Evolutionary conservation across 2,329 filamentous ascomycete species (phyloP), one percentile per base, ranked within the genome.

Genomic region (Cladosporium phlei): DNA sequence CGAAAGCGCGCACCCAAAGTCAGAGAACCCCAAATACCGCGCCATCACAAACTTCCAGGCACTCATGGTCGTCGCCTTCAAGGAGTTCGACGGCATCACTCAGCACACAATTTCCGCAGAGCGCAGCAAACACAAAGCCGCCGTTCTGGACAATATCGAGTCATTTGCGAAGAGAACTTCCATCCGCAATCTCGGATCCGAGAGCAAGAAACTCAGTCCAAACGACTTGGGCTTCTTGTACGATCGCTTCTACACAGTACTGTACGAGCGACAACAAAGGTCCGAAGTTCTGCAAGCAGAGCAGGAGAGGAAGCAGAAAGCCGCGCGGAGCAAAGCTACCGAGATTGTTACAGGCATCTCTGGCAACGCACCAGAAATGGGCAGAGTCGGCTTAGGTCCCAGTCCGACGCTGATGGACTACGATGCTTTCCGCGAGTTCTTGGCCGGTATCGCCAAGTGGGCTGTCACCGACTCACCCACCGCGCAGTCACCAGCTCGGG

Each of bases 41-140:
- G 88, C 90, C 0, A 93, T 98, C 45, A 98, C 94, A 5, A 81
- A 88, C 37, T 98, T 98, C 64, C 93, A 98, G 61, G 93, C 97
- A 66, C 79, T 98, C 48, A 97, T 98, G 90, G 93, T 98, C 3
- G 93, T 97, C 16, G 93, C 93, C 1, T 98, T 98, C 71, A 97
- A 96, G 58, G 93, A 98, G 62, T 98, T 98, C 62, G 86, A 91
- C 0, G 88, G 84, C 30, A 95, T 98, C 56, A 98, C 93, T 0
- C 91, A 98, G 63, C 85, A 82, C 61, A 95, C 85, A 40, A 90
- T 98, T 51, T 86, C 85, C 1, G 93, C 97, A 55, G 78, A 94
- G 61, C 83, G 93, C 17, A 76, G 86, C 30, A 95, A 90, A 68
- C 94, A 97, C 68, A 97, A 97, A 68, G 88, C 93, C 61, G 85